phyloP scores from a whole-genome alignment of 169 alveolate genomes.

The Eimeria sp. region DNA sequence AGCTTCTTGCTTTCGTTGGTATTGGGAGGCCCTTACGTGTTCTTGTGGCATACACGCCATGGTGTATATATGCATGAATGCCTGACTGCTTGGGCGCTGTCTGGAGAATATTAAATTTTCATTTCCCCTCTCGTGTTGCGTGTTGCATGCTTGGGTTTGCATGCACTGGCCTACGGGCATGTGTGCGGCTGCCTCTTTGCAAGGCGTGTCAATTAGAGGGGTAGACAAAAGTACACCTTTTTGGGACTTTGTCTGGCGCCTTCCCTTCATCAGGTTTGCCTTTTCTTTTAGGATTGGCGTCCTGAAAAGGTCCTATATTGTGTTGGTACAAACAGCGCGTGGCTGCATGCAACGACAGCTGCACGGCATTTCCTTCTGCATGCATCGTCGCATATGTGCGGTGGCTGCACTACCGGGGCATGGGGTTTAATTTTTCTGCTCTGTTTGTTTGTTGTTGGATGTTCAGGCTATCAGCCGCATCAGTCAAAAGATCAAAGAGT shows the following conservation, averaged over 20 bases:
- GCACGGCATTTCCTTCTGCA: background rate
- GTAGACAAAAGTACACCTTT: background rate
- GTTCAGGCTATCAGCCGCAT: conserved; percentile 63
- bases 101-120: background rate
- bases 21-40: too few species aligned
- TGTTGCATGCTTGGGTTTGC: background rate
- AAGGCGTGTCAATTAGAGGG: conserved; percentile 16
- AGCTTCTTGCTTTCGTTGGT: background rate
- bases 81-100: too few species aligned
- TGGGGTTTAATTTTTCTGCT: background rate
- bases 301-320: background rate
- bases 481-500: conserved; percentile 45
- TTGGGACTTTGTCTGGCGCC: conserved; percentile 18
- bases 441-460: background rate
- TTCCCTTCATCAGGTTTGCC: background rate
- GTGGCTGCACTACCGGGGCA: background rate
- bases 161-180: conserved; percentile 22
- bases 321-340: background rate
- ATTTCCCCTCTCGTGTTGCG: conserved; percentile 34
- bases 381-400: background rate
- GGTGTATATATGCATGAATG: too few species aligned
- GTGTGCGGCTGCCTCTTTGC: conserved; percentile 2
- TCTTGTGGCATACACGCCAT: too few species aligned
- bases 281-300: background rate
- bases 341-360: background rate